Conservation (phyloP, 257 asterid species). For the Scutellaria minor region DNA sequence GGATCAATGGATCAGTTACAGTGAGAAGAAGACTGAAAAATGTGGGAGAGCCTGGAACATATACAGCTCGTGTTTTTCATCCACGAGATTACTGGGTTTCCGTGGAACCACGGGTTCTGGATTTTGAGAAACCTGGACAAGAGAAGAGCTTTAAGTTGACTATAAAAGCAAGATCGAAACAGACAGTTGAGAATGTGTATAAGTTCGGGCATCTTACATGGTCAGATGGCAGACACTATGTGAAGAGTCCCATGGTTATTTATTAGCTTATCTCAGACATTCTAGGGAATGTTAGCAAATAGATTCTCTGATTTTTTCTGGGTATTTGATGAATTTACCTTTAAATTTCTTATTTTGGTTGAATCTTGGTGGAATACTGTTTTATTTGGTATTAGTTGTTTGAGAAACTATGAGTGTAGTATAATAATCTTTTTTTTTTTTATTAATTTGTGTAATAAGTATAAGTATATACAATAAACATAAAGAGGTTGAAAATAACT, state of each 20-base stretch:
- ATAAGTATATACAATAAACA: too few species aligned
- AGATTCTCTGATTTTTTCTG: too few species aligned
- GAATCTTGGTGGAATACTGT: too few species aligned
- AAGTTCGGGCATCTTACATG: conserved; percentile 57
- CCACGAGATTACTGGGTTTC: conserved; percentile 41
- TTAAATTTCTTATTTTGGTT: too few species aligned
- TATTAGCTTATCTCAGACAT: too few species aligned
- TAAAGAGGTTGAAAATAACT: too few species aligned
- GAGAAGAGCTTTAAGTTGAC: conserved; percentile 53
- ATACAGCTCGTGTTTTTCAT: conserved; percentile 37
- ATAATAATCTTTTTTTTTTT: too few species aligned
- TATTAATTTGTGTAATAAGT: too few species aligned
- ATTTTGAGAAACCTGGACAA: conserved; percentile 48
- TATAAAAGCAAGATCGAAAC: conserved; percentile 9
- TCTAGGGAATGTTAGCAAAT: too few species aligned
- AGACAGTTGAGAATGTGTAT: not conserved
- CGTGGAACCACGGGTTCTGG: conserved; percentile 43
- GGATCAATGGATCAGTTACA: conserved; percentile 22
- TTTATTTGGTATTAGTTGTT: not conserved
- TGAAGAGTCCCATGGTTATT: conserved; percentile 50
- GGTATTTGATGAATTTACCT: too few species aligned
- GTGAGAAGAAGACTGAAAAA: conserved; percentile 53
- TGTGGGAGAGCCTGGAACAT: conserved; percentile 56
- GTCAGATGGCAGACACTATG: conserved; percentile 54
- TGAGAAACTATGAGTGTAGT: too few species aligned